These are phyloP conservation scores for Cladorrhinum sp. DNA, from an alignment of 2,329 filamentous ascomycete genomes.

Conservation along the genomic window DNA sequence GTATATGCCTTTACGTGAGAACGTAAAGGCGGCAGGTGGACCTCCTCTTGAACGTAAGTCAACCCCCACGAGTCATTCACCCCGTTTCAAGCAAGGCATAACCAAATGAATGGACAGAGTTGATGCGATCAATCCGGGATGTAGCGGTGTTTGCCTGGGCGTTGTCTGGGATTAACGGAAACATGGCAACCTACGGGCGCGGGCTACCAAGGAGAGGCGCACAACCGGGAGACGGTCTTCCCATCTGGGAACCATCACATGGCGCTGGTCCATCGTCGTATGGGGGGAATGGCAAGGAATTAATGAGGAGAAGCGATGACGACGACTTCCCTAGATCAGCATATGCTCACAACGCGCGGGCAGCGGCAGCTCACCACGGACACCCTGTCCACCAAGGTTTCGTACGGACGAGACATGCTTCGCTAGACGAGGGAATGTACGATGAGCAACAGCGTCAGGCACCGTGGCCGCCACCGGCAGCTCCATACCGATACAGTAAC, in stretches of 20 bases:
- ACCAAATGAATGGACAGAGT: slow-evolving; percentile 35
- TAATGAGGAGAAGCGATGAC: background rate
- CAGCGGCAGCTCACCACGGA: background rate
- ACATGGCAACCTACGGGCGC: slow-evolving; percentile 60
- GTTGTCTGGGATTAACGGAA: slow-evolving; percentile 74
- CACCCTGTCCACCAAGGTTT: slow-evolving; percentile 5
- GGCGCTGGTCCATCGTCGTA: background rate
- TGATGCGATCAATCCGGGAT: slow-evolving; percentile 79
- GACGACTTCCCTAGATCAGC: background rate
- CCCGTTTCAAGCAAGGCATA: background rate
- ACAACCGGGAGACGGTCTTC: slow-evolving; percentile 57
- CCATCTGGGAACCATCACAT: slow-evolving; percentile 52
- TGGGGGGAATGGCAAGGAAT: background rate
- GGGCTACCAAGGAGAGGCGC: slow-evolving; percentile 63
- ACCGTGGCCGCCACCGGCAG: slow-evolving; percentile 1
- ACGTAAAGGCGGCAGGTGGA: slow-evolving; percentile 47
- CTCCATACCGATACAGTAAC: slow-evolving; percentile 1
- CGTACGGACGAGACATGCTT: slow-evolving; percentile 17
- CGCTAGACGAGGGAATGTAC: slow-evolving; percentile 22
- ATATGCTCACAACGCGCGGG: background rate
- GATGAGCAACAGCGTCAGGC: slow-evolving; percentile 2
- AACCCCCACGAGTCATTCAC: background rate
- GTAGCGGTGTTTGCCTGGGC: slow-evolving; percentile 88
- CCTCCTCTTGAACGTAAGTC: slow-evolving; percentile 48
- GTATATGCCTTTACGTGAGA: slow-evolving; percentile 44